phyloP scores from a whole-genome alignment of 192 early-diverging fungal species.

The Martensiomyces pterosporus region DNA sequence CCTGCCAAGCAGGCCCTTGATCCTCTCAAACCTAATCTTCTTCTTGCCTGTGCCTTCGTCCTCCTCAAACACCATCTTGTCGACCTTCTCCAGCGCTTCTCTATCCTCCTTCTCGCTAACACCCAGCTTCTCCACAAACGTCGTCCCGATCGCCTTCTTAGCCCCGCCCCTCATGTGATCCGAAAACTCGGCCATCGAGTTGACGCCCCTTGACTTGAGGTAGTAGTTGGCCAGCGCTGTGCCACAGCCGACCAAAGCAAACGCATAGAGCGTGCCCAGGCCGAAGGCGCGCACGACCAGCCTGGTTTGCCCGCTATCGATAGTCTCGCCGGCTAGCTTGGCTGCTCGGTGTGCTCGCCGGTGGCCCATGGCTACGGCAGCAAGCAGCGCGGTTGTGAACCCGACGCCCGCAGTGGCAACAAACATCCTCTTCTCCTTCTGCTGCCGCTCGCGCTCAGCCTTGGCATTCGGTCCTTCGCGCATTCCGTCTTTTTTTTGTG shows the following conservation, averaged over 20 bases:
- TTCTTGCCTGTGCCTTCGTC: constrained; percentile 23
- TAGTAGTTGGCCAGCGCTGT: constrained; percentile 23
- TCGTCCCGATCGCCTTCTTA: constrained; percentile 3
- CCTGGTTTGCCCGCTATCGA: constrained; percentile 15
- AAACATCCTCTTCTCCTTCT: constrained; percentile 24
- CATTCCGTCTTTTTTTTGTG: constrained; percentile 9
- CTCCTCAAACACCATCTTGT: constrained; percentile 14
- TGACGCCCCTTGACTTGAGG: constrained; percentile 22
- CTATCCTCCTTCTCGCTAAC: constrained; percentile 16
- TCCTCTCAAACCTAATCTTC: constrained; percentile 25
- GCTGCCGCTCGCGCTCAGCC: constrained; percentile 32
- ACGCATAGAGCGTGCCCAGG: constrained; percentile 38
- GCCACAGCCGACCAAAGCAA: constrained; percentile 25
- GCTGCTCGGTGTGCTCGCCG: constrained; percentile 31
- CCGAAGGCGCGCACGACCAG: constrained; percentile 37
- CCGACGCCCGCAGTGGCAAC: constrained; percentile 26
- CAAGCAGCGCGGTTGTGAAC: constrained; percentile 22
- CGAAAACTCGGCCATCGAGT: constrained; percentile 10
- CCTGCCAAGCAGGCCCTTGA: constrained; percentile 20
- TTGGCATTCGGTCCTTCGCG: constrained; percentile 8
- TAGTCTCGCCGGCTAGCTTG: constrained; percentile 11
- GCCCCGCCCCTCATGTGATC: constrained; percentile 11
- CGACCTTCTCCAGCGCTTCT: constrained; percentile 7
- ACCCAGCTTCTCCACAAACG: constrained; percentile 14
- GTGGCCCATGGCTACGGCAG: constrained; percentile 32